These are phyloP conservation scores for Ilex asprella DNA, from an alignment of 257 asterid species.

Conservation along the genomic window DNA sequence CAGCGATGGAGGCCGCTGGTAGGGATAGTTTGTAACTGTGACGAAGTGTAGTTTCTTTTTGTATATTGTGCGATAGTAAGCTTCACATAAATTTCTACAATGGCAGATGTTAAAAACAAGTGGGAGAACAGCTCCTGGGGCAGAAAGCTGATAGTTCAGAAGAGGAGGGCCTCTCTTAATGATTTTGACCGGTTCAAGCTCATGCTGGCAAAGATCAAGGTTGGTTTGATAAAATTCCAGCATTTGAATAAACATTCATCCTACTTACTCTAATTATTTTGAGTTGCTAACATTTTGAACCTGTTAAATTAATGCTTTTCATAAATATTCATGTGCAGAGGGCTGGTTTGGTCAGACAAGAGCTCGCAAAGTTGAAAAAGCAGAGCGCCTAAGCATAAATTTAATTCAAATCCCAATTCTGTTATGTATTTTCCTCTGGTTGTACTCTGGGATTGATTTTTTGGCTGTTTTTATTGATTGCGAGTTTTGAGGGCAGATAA, in stretches of 20 bases:
- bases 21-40: neutral
- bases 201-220: neutral
- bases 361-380: neutral
- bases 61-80: neutral
- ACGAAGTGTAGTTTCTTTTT: neutral
- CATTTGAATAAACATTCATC: neutral
- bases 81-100: neutral
- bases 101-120: neutral
- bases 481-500: too few relatives aligned
- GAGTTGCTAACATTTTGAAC: neutral
- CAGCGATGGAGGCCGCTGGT: neutral
- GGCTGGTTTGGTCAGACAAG: neutral
- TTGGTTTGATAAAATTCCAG: neutral
- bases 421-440: too few relatives aligned
- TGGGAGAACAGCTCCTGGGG: constrained; percentile 1
- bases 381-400: neutral
- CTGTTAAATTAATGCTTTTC: neutral
- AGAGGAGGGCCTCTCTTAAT: neutral
- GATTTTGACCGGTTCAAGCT: neutral
- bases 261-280: neutral
- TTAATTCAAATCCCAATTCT: too few relatives aligned
- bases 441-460: too few relatives aligned
- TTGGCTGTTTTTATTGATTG: too few relatives aligned
- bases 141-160: neutral
- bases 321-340: neutral